Conservation (phyloP, 2,329 filamentous ascomycete species). For the Fusarium sp. region DNA sequence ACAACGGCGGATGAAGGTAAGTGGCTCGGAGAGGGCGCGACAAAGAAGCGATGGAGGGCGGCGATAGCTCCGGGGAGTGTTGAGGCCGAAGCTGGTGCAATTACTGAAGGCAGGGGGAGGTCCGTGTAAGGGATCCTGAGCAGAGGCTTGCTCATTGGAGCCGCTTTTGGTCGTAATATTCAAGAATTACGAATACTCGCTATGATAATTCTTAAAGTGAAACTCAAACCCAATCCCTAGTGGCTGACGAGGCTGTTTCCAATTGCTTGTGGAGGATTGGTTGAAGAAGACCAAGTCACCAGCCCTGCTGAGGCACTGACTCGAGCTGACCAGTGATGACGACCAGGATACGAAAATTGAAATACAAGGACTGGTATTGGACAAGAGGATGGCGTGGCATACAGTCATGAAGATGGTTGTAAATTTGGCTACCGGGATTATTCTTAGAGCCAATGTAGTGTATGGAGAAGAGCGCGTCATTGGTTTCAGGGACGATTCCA, state of each 20-base stretch:
- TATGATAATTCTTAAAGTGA: neutral
- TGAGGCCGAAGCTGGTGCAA: slow-evolving; percentile 77
- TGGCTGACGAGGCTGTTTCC: slow-evolving; percentile 26
- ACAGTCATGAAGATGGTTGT: slow-evolving; percentile 1
- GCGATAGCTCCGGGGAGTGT: slow-evolving; percentile 77
- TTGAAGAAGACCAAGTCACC: neutral
- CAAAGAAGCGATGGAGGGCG: slow-evolving; percentile 81
- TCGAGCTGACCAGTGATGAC: neutral
- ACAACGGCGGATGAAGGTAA: slow-evolving; percentile 59
- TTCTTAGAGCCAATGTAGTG: neutral
- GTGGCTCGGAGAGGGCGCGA: slow-evolving; percentile 62
- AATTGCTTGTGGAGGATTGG: slow-evolving; percentile 33
- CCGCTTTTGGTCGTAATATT: neutral
- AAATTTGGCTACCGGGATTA: slow-evolving; percentile 11
- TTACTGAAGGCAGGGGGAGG: slow-evolving; percentile 77
- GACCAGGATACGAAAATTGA: neutral
- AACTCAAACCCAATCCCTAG: neutral
- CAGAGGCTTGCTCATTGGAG: slow-evolving; percentile 72
- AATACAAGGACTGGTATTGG: neutral
- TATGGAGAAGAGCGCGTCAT: slow-evolving; percentile 34
- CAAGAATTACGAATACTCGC: neutral
- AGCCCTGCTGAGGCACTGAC: neutral
- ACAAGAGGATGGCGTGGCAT: slow-evolving; percentile 1
- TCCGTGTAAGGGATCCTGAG: slow-evolving; percentile 93
- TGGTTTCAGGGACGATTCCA: slow-evolving; percentile 25